Conservation (phyloP, 2,329 filamentous ascomycete genomes). For the Colletotrichum trifolii region DNA sequence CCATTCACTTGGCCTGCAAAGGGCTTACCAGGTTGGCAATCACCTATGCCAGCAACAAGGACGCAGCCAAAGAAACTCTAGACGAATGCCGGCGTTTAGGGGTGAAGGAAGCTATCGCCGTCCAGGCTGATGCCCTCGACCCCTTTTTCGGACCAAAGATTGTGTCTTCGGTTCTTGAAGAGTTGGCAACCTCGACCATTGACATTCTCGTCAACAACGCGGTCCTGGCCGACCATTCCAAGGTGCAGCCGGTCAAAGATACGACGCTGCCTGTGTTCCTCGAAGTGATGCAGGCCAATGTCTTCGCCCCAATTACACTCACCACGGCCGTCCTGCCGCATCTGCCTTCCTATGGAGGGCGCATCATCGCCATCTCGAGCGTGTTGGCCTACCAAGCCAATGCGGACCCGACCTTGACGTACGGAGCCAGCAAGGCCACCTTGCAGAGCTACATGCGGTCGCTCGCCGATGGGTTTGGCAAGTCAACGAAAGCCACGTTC, state of each 20-base stretch:
- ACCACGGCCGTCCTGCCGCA: constrained; percentile 44
- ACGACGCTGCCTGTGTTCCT: constrained; percentile 1
- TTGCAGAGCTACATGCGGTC: constrained; percentile 42
- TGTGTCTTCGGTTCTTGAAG: not conserved
- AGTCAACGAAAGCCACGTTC: constrained; percentile 41
- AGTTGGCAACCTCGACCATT: constrained; percentile 4
- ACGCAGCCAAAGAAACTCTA: constrained; percentile 13
- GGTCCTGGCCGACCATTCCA: not conserved
- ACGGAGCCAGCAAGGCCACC: constrained; percentile 48
- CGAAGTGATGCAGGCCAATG: constrained; percentile 23
- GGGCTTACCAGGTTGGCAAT: constrained; percentile 19
- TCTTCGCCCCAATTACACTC: constrained; percentile 41
- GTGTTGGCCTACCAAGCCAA: constrained; percentile 34
- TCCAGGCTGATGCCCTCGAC: constrained; percentile 9
- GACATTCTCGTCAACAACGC: constrained; percentile 32
- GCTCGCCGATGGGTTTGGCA: constrained; percentile 45
- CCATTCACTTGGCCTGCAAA: constrained; percentile 14
- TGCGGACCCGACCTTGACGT: constrained; percentile 34
- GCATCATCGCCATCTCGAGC: constrained; percentile 48
- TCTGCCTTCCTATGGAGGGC: constrained; percentile 42
- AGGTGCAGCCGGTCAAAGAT: constrained; percentile 2
- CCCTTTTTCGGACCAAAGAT: constrained; percentile 6
- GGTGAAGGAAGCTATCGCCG: not conserved
- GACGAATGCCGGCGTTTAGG: constrained; percentile 4
- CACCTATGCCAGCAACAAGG: constrained; percentile 13